Base-by-base conservation (phyloP, 495 filamentous ascomycete genomes). In the Rhypophila decipiens region DNA sequence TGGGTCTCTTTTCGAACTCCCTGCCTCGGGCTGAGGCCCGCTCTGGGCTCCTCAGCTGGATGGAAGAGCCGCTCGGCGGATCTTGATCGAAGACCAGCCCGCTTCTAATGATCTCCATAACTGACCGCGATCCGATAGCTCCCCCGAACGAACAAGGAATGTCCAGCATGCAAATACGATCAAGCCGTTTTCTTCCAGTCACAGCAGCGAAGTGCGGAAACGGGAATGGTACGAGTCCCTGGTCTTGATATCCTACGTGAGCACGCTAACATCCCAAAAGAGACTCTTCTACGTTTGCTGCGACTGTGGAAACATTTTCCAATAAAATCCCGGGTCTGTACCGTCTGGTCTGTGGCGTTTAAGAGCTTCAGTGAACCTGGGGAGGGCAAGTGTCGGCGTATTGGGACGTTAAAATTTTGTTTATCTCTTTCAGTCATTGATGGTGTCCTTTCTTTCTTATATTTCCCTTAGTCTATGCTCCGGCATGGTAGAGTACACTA, bases 201-300 rank as follows among this genome's bases (percentile, higher is more conserved):
- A 34, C 93, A 97, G 64, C 90, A 96, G 72, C 84, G 94, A 59
- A 94, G 84, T 42, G 86, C 89, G 12, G 90, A 96, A 65, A 98
- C 94, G 8, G 94, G 94, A 67, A 98, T 98, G 93, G 93, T 97
- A n/a, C n/a, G 61, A 77, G 85, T 39, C 39, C 24, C 23, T 24
- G 62, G 41, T 51, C 17, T 10, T 13, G 15, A 13, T 7, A 35
- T 42, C 45, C 3, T 5, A 15, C 22, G 22, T 22, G 5, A 9
- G 10, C n/a, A 11, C 5, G 15, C 27, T 36, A 47, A 46, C 44
- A 21, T 15, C 11, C 20, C 12, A 13, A 34, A 51, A 97, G 90
- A 96, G 90, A 90, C 79, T 98, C 11, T 98, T 95, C 68, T 96
- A 89, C 64, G 93, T 97, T 36, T 98, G 93, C 72, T 91, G 87